phyloP scores from a whole-genome alignment of 129 eudicot species.

The sunflower (Helianthus annuus) region HanXRQr2.0-SUNRISE NC_035444.2:11545621-11546120 shows the following conservation, averaged over 20 bases:
- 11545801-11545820: conserved; percentile 1
- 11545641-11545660: neutral
- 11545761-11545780: neutral
- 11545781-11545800: neutral
- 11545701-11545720: conserved; percentile 80
- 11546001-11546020: no score
- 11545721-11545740: conserved; percentile 88
- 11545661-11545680: conserved; percentile 45
- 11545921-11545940: no score
- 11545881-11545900: conserved; percentile 11
- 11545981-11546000: no score
- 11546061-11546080: no score
- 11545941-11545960: neutral
- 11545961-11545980: no score
- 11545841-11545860: conserved; percentile 4
- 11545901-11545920: neutral
- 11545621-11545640: neutral
- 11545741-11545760: conserved; percentile 89
- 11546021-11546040: no score
- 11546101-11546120: no score
- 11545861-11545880: neutral
- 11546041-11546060: no score
- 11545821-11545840: neutral
- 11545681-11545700: conserved; percentile 65
- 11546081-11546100: no score